Conservation (phyloP, 257 asterid species). For the Gynochthodes officinalis region DNA sequence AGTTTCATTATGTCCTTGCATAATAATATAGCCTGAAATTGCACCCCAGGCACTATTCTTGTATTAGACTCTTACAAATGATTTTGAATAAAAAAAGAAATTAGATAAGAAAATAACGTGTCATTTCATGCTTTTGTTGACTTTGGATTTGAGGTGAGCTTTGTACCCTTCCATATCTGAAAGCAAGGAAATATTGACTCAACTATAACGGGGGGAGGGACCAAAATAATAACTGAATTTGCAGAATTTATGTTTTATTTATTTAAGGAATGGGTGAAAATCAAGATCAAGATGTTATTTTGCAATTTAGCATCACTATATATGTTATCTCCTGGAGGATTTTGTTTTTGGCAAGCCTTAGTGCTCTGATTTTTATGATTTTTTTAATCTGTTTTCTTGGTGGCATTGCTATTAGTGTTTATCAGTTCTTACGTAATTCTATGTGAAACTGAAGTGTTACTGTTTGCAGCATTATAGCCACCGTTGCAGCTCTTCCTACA, state of each 20-base stretch:
- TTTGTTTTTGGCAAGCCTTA: not conserved
- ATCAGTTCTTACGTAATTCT: not conserved
- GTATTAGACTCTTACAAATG: not conserved
- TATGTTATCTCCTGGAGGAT: not conserved
- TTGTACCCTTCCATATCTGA: not conserved
- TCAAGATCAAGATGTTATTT: not conserved
- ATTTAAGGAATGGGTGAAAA: not conserved
- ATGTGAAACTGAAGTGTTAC: conserved; percentile 8
- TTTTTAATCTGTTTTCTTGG: not conserved
- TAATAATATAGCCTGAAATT: not conserved
- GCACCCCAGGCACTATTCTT: not conserved
- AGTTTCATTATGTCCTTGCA: not conserved
- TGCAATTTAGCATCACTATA: not conserved
- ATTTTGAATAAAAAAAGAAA: not conserved
- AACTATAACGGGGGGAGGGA: too few relatives aligned
- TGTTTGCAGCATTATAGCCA: conserved; percentile 64
- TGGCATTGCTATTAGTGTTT: too few relatives aligned
- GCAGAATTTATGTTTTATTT: not conserved
- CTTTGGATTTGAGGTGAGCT: not conserved
- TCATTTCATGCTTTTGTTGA: not conserved
- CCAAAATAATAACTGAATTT: not conserved
- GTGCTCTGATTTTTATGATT: not conserved
- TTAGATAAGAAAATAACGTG: not conserved
- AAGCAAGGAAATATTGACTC: too few relatives aligned
- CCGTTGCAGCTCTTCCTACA: conserved; percentile 70